A percentile compares a stretch with the other conserved stretches of the same genome.
These are phyloP conservation scores for Naganishia onofrii DNA, from an alignment of 768 basidiomycete genomes.

Conservation along the genomic window DNA sequence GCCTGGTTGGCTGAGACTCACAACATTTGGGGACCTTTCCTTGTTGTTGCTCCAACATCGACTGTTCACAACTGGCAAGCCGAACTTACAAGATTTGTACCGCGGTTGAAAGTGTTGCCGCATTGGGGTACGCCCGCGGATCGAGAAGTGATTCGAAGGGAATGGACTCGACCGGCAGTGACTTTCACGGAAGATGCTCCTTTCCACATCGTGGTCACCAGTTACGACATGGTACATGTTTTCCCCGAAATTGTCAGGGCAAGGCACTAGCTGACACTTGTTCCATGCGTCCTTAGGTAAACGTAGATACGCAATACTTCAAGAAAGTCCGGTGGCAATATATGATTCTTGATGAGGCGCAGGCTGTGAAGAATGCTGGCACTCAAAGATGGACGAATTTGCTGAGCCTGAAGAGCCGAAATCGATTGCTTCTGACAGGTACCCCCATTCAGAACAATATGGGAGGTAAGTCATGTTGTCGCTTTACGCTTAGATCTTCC, in stretches of 20 bases:
- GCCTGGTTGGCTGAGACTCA: constrained; percentile 95
- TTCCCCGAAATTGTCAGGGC: constrained; percentile 26
- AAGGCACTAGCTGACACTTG: constrained; percentile 58
- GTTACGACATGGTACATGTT: constrained; percentile 78
- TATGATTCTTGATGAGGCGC: constrained; percentile 99
- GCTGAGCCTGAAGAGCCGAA: constrained; percentile 90
- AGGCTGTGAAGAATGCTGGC: constrained; percentile 97
- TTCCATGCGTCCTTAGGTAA: constrained; percentile 55
- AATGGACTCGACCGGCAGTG: constrained; percentile 97
- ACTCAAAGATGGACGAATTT: constrained; percentile 96
- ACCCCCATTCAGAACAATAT: constrained; percentile 99
- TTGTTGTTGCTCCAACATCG: constrained; percentile 94
- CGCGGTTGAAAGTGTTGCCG: constrained; percentile 85
- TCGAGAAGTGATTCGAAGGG: constrained; percentile 85
- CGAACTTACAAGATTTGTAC: constrained; percentile 92
- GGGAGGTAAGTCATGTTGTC: constrained; percentile 67
- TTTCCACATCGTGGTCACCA: constrained; percentile 94
- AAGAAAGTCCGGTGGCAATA: constrained; percentile 99
- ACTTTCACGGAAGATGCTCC: constrained; percentile 92
- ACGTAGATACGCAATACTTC: constrained; percentile 91
- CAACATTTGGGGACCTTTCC: constrained; percentile 98
- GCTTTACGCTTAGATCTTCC: neutral
- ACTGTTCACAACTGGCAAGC: constrained; percentile 99
- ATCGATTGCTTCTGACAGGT: constrained; percentile 88
- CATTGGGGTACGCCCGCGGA: constrained; percentile 99